A percentile compares a stretch with the other conserved stretches of the same genome.
Conservation (phyloP, 768 basidiomycete genomes). For the Leucosporidium scottii region DNA sequence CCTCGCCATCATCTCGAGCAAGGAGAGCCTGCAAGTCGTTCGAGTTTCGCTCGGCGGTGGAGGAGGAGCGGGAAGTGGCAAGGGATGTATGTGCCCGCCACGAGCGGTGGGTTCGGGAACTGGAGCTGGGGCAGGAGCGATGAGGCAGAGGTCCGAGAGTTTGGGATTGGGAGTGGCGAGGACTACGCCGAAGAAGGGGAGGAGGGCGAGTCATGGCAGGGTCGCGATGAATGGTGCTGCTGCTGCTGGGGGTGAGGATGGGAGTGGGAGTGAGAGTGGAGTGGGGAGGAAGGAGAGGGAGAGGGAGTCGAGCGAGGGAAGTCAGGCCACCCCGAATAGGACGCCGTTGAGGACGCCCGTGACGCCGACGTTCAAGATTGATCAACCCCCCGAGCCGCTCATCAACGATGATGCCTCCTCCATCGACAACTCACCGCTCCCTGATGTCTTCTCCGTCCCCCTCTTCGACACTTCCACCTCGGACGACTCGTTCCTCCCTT, state of each 20-base stretch:
- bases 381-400: no score
- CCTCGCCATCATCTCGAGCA: slow-evolving; percentile 59
- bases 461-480: not conserved
- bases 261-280: no score
- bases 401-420: not conserved
- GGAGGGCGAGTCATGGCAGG: slow-evolving; percentile 33
- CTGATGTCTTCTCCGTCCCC: not conserved
- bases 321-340: no score
- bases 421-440: not conserved
- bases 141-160: slow-evolving; percentile 47
- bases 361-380: no score
- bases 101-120: not conserved
- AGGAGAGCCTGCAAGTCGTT: slow-evolving; percentile 58
- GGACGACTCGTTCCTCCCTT: not conserved
- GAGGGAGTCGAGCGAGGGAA: no score
- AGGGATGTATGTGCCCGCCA: no score
- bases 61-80: no score
- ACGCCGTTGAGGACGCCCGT: no score
- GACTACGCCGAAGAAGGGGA: slow-evolving; percentile 45
- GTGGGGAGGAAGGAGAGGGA: no score
- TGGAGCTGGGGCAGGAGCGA: not conserved
- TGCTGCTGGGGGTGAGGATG: no score
- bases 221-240: no score
- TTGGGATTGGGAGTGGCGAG: slow-evolving; percentile 60
- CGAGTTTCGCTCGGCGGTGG: slow-evolving; percentile 42